Conservation (phyloP, 495 filamentous ascomycete genomes). For the Tricharina praecox region DNA sequence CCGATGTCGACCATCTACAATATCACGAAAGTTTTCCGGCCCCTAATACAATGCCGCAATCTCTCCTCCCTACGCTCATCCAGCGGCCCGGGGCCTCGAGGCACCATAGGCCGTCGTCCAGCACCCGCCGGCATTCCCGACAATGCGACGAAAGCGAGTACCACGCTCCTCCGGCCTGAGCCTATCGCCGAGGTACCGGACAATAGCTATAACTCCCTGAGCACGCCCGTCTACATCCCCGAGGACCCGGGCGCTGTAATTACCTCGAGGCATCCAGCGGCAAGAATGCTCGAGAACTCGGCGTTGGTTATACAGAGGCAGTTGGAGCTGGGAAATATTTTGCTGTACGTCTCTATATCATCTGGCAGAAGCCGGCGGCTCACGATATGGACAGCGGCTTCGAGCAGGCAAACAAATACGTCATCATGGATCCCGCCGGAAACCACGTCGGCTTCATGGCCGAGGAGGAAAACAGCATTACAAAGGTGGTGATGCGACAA, state of each 20-base stretch:
- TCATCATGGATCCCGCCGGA: slow-evolving; percentile 53
- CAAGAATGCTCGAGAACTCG: slow-evolving; percentile 42
- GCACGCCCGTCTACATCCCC: slow-evolving; percentile 32
- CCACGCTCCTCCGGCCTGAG: not conserved
- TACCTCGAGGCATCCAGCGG: slow-evolving; percentile 44
- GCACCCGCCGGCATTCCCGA: not conserved
- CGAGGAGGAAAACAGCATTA: slow-evolving; percentile 47
- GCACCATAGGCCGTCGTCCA: not conserved
- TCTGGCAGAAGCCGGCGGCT: no score
- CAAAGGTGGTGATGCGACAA: slow-evolving; percentile 41
- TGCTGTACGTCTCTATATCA: slow-evolving; percentile 38
- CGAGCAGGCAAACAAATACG: slow-evolving; percentile 57
- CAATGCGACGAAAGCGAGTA: slow-evolving; percentile 3
- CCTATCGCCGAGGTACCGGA: not conserved
- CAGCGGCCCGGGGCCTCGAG: not conserved
- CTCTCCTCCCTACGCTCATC: slow-evolving; percentile 2
- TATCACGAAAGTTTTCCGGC: not conserved
- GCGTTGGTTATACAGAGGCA: slow-evolving; percentile 49
- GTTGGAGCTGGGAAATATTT: slow-evolving; percentile 53
- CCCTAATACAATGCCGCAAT: not conserved
- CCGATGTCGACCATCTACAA: not conserved
- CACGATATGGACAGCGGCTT: slow-evolving; percentile 44
- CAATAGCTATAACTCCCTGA: slow-evolving; percentile 20
- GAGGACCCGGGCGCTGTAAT: slow-evolving; percentile 45
- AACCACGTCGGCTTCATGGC: slow-evolving; percentile 54